phyloP scores from a whole-genome alignment of 805 yeast genomes.

The Barnettozyma sp. region DNA sequence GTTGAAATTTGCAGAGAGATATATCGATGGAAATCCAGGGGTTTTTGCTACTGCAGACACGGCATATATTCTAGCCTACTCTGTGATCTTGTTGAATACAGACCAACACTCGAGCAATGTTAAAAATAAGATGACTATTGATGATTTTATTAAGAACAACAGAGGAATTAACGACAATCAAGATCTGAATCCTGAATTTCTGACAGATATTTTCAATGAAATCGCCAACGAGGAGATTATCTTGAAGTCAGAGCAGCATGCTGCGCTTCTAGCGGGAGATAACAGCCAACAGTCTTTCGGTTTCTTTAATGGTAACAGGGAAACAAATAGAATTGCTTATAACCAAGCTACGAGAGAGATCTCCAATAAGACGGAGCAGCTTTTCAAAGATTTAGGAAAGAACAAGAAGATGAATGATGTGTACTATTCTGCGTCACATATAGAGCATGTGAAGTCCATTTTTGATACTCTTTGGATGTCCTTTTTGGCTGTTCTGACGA shows the following conservation, averaged over 20 bases:
- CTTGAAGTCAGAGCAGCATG: constrained; percentile 87
- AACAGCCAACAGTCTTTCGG: constrained; percentile 33
- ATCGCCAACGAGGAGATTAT: constrained; percentile 83
- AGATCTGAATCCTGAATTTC: constrained; percentile 68
- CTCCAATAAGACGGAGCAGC: constrained; percentile 79
- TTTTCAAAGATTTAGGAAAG: constrained; percentile 60
- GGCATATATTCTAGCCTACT: constrained; percentile 86
- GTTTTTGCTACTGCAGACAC: constrained; percentile 89
- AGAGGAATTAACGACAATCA: constrained; percentile 89
- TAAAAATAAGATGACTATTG: constrained; percentile 78
- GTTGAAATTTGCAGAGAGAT: constrained; percentile 94
- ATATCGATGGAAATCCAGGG: constrained; percentile 80
- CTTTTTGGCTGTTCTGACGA: constrained; percentile 85
- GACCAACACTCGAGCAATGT: constrained; percentile 89
- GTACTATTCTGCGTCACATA: constrained; percentile 77
- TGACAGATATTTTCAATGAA: constrained; percentile 66
- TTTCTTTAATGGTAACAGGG: constrained; percentile 59
- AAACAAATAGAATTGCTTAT: constrained; percentile 74
- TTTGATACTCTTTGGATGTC: constrained; percentile 98
- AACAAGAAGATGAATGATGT: constrained; percentile 36
- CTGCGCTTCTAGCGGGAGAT: constrained; percentile 73
- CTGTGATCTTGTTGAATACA: constrained; percentile 88
- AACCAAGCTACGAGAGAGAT: constrained; percentile 89
- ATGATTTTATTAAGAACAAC: constrained; percentile 81
- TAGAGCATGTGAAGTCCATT: constrained; percentile 87